Conservation (phyloP, 331 rosid species). For the Pyracantha coccinea region DNA sequence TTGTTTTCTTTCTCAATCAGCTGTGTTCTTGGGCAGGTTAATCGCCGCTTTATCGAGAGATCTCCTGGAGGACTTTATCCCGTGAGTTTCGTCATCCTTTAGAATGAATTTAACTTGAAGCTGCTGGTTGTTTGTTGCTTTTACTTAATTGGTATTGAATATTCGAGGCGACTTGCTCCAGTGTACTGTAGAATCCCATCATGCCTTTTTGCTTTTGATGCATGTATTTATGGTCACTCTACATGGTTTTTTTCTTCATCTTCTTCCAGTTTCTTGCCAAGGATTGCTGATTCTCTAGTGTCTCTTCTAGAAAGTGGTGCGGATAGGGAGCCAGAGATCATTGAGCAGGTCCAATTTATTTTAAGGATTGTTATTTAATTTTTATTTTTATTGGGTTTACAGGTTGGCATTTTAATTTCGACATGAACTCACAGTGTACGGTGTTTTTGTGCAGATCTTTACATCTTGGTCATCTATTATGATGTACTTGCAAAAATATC, state of each 20-base stretch:
- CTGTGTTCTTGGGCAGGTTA: conserved; percentile 37
- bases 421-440: neutral
- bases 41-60: conserved; percentile 78
- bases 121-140: neutral
- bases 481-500: conserved; percentile 85
- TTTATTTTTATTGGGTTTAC: neutral
- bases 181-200: neutral
- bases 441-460: conserved; percentile 58
- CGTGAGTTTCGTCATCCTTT: conserved; percentile 51
- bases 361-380: neutral
- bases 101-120: conserved; percentile 8
- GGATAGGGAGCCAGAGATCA: conserved; percentile 81
- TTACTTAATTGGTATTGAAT: neutral
- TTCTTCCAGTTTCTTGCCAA: conserved; percentile 52
- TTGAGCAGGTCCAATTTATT: conserved; percentile 60
- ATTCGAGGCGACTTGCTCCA: neutral
- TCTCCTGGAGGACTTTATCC: conserved; percentile 67
- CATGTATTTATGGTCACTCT: conserved; percentile 10
- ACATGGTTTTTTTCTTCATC: neutral
- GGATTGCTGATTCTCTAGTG: conserved; percentile 53
- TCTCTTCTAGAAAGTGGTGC: conserved; percentile 77
- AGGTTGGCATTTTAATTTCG: neutral
- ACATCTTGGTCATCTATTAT: conserved; percentile 70
- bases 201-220: conserved; percentile 1
- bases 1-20: neutral